These are phyloP conservation scores for Candida glaebosa DNA, from an alignment of 805 yeast genomes.

Conservation along the genomic window DNA sequence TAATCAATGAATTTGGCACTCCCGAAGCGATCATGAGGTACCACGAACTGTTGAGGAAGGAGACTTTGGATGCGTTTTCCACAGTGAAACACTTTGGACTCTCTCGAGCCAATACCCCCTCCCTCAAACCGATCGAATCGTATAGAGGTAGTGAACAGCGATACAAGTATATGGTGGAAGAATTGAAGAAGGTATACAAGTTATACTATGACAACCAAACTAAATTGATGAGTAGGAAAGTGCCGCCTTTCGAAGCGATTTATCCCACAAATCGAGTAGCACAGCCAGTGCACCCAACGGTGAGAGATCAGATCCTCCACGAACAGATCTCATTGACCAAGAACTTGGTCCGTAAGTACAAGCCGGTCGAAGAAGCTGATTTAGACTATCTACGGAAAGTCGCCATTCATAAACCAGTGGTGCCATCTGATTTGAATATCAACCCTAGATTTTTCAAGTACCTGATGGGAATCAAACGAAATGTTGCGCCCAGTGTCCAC, in stretches of 20 bases:
- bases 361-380: slow-evolving; percentile 19
- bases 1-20: slow-evolving; percentile 19
- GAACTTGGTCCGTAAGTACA: slow-evolving; percentile 12
- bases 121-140: slow-evolving; percentile 2
- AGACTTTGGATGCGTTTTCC: slow-evolving; percentile 13
- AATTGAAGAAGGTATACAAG: slow-evolving; percentile 15
- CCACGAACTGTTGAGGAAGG: slow-evolving; percentile 9
- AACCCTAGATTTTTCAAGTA: slow-evolving; percentile 25
- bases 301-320: slow-evolving; percentile 23
- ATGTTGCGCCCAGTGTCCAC: slow-evolving; percentile 6
- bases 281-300: slow-evolving; percentile 25
- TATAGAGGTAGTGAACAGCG: background rate
- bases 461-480: slow-evolving; percentile 21
- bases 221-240: slow-evolving; percentile 17
- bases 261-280: slow-evolving; percentile 30
- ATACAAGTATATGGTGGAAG: slow-evolving; percentile 8
- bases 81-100: slow-evolving; percentile 12
- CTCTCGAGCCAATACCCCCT: background rate
- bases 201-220: slow-evolving; percentile 19
- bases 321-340: slow-evolving; percentile 22
- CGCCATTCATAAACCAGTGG: slow-evolving; percentile 10
- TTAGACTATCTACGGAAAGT: slow-evolving; percentile 17
- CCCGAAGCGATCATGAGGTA: slow-evolving; percentile 9
- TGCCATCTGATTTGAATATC: slow-evolving; percentile 3
- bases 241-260: slow-evolving; percentile 28